A percentile compares a stretch with the other conserved stretches of the same genome.
Evolutionary conservation across 2,329 filamentous ascomycete species (phyloP).

Genomic region (Aspergillus terreus): DNA sequence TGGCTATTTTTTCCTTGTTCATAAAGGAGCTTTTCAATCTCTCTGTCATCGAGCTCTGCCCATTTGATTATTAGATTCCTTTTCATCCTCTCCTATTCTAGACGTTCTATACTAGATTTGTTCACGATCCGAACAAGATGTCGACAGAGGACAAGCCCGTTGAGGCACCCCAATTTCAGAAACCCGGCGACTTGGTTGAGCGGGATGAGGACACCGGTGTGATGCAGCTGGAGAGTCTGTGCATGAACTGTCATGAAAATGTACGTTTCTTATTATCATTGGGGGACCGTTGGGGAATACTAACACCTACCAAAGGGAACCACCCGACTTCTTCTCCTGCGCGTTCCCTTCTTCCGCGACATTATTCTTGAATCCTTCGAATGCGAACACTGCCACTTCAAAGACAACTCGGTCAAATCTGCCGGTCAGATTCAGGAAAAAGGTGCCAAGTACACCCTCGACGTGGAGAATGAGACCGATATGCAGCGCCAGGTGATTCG

Average conservation of each 20-base stretch:
- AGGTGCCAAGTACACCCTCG: slow-evolving; percentile 78
- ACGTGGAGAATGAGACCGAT: slow-evolving; percentile 68
- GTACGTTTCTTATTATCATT: slow-evolving; percentile 51
- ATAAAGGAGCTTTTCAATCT: neutral
- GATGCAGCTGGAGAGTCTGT: slow-evolving; percentile 63
- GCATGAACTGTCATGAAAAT: slow-evolving; percentile 82
- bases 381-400: slow-evolving; percentile 83
- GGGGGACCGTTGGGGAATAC: slow-evolving; percentile 2
- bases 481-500: slow-evolving; percentile 87
- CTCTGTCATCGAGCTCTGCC: slow-evolving; percentile 3
- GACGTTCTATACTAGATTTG: neutral
- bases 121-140: slow-evolving; percentile 19
- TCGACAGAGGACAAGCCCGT: slow-evolving; percentile 22
- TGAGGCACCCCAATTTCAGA: slow-evolving; percentile 34
- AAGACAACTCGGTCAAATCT: slow-evolving; percentile 90
- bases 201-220: slow-evolving; percentile 40
- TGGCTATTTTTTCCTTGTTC: slow-evolving; percentile 17
- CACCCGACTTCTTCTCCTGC: slow-evolving; percentile 82
- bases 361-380: slow-evolving; percentile 96
- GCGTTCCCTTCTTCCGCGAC: slow-evolving; percentile 95
- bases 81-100: neutral
- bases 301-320: slow-evolving; percentile 58
- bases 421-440: slow-evolving; percentile 89
- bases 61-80: neutral
- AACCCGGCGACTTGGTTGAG: slow-evolving; percentile 37